These are phyloP conservation scores for Hypoxylon sp. DNA, from an alignment of 2,329 filamentous ascomycete species.

Conservation along the genomic window DNA sequence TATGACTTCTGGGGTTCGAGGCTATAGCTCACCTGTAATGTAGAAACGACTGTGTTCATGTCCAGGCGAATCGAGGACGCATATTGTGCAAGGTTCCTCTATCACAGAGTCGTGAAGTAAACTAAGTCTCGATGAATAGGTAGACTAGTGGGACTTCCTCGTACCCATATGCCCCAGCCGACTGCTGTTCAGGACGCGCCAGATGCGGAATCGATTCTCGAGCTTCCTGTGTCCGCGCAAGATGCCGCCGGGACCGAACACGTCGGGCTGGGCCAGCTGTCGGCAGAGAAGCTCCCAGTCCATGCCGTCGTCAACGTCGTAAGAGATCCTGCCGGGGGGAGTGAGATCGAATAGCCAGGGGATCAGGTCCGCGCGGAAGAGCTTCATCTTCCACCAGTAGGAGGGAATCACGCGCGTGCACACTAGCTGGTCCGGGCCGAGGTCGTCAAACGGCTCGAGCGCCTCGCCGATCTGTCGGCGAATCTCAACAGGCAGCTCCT, in stretches of 20 bases:
- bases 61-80: too few relatives aligned
- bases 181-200: conserved; percentile 38
- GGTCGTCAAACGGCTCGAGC: conserved; percentile 38
- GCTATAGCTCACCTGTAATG: too few relatives aligned
- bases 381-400: conserved; percentile 37
- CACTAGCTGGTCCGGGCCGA: neutral
- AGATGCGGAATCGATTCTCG: conserved; percentile 46
- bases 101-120: neutral
- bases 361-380: conserved; percentile 36
- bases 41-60: too few relatives aligned
- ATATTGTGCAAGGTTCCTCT: neutral
- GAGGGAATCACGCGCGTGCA: conserved; percentile 38
- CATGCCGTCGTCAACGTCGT: conserved; percentile 7
- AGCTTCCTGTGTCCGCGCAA: conserved; percentile 4
- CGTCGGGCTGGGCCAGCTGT: conserved; percentile 34
- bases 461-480: conserved; percentile 2
- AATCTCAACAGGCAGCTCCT: conserved; percentile 33
- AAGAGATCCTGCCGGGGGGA: neutral
- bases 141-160: neutral
- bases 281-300: conserved; percentile 48
- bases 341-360: conserved; percentile 45
- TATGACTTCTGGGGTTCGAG: too few relatives aligned
- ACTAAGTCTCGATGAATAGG: too few relatives aligned
- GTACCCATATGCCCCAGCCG: conserved; percentile 27
- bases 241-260: conserved; percentile 23